Evolutionary conservation across 208 protist species (phyloP).

Genomic region (Phytomonas sp.): DNA sequence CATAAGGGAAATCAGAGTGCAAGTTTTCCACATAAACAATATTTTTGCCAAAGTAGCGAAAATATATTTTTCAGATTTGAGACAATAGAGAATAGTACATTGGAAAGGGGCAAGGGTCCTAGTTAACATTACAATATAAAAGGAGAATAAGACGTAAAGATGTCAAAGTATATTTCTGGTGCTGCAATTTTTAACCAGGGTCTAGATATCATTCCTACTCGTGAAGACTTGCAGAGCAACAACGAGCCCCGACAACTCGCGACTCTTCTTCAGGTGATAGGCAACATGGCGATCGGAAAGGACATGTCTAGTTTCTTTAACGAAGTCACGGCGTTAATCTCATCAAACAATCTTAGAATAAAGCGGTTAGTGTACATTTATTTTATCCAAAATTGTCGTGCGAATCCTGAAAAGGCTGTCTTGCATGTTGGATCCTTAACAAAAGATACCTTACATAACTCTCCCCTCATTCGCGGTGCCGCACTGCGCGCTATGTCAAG

Average conservation of each 20-base stretch:
- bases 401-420: slow-evolving; percentile 95
- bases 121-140: slow-evolving; percentile 3
- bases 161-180: slow-evolving; percentile 21
- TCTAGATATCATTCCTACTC: slow-evolving; percentile 82
- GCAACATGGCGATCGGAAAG: slow-evolving; percentile 98
- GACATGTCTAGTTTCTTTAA: slow-evolving; percentile 93
- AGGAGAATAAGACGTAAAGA: slow-evolving; percentile 1
- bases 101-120: background rate
- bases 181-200: slow-evolving; percentile 49
- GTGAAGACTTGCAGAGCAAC: slow-evolving; percentile 84
- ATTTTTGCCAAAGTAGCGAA: background rate
- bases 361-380: slow-evolving; percentile 99
- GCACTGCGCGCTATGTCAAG: slow-evolving; percentile 98
- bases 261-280: slow-evolving; percentile 96
- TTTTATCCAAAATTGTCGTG: slow-evolving; percentile 96
- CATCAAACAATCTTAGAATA: slow-evolving; percentile 93
- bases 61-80: background rate
- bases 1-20: background rate
- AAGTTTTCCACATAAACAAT: slow-evolving; percentile 1
- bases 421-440: slow-evolving; percentile 96
- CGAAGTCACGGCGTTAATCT: slow-evolving; percentile 94
- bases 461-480: slow-evolving; percentile 95
- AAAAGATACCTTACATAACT: slow-evolving; percentile 92
- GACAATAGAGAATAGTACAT: background rate
- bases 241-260: slow-evolving; percentile 87